A percentile compares a stretch with the other conserved stretches of the same genome.
phyloP scores from a whole-genome alignment of 441 rosid genomes.

The Francoa sonchifolia region DNA sequence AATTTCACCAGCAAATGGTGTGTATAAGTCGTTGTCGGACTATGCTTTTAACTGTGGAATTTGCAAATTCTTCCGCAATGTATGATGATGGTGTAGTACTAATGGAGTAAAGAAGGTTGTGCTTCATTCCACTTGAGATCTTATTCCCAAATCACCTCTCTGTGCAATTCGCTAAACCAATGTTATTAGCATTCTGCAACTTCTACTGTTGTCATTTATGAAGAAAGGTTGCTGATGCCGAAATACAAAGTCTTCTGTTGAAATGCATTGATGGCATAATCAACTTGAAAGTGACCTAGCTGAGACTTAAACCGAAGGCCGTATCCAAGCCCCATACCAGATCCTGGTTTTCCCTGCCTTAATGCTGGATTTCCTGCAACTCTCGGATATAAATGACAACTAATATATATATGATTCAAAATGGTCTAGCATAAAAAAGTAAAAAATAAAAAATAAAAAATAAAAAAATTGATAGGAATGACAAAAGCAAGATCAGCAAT shows the following conservation, averaged over 20 bases:
- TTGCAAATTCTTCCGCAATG: too few relatives aligned
- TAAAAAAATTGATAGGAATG: neutral
- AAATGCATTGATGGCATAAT: conserved; percentile 70
- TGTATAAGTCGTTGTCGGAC: too few relatives aligned
- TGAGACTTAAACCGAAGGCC: conserved; percentile 76
- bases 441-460: neutral
- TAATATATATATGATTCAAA: neutral
- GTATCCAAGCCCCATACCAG: conserved; percentile 73
- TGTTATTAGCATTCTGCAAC: too few relatives aligned
- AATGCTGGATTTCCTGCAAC: conserved; percentile 76
- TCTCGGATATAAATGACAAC: conserved; percentile 2
- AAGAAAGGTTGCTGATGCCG: conserved; percentile 66
- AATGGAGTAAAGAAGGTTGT: too few relatives aligned
- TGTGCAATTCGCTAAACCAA: too few relatives aligned
- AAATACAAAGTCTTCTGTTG: conserved; percentile 78
- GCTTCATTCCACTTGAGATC: too few relatives aligned
- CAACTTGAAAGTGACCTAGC: conserved; percentile 67
- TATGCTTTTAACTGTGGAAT: too few relatives aligned
- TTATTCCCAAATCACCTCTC: too few relatives aligned
- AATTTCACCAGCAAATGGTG: too few relatives aligned
- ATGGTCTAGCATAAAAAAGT: neutral
- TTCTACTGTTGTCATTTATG: conserved; percentile 14
- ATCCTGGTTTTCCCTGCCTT: conserved; percentile 83
- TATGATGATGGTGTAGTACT: too few relatives aligned
- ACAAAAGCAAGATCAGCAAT: too few relatives aligned